Base-by-base conservation (phyloP, 331 rosid genomes). In the Phaseolus coccineus region DNA sequence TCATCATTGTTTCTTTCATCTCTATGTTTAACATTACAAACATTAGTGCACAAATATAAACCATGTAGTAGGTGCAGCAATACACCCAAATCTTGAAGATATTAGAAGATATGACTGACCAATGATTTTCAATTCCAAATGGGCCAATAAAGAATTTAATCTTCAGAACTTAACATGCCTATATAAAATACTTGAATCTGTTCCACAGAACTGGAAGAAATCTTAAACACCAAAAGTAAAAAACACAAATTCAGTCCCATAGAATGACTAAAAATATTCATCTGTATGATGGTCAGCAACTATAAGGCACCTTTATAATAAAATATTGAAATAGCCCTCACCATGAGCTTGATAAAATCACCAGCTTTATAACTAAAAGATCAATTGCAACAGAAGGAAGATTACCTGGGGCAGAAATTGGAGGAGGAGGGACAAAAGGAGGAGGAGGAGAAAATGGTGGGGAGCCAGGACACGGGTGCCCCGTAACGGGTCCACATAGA, bases 381-480 rank as follows among this genome's bases (percentile, higher is more conserved):
- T 8, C 53, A 73, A 59, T 76, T 13, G 79, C 69, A 53, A 70
- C 30, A 62, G 24, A 74, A 66, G 47, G 59, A 82, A 44, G 28
- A 78, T 85, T 85, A 95, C 99, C 98, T 81, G 96, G 98, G 44
- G 83, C 61, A 78, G 99, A 82, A 65, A 90, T 85, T 44, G 99
- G 96, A 5, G 99, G 89, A 15, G 99, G 98, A 61, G 97, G 99
- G 9, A 93, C 91, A 89, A 95, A 93, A 12, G 99, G 99, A 5
- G 99, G 99, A 74, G 99, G 99, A 72, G 99, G 99, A 58, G 99
- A 95, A 84, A 95, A 95, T 73, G 99, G 99, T 65, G 99, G 99
- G 63, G 99, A 95, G 73, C 98, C 98, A 10, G 99, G 99, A 90
- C 99, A 95, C 37, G 99, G 99, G 63, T 71, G 98, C 40, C 97